Evolutionary conservation across 108 stramenopile species (phyloP).

Genomic region (Nitzschia sp.): DNA sequence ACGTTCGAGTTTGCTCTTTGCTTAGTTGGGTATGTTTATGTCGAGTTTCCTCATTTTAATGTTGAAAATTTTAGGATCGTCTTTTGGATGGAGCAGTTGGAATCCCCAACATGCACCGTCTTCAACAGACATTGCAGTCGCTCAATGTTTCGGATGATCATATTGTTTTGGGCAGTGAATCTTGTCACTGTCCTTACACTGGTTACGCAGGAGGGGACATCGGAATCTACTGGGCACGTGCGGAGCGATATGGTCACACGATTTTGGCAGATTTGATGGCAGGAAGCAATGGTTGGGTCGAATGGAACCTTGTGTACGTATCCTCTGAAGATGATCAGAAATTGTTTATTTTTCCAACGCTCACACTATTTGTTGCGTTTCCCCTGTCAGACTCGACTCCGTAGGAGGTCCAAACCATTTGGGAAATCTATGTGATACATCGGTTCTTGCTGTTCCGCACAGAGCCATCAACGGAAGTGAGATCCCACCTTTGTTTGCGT

Average conservation of each 20-base stretch:
- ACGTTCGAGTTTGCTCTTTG: neutral
- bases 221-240: constrained; percentile 72
- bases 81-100: constrained; percentile 89
- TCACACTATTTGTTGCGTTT: neutral
- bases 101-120: constrained; percentile 72
- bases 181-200: constrained; percentile 79
- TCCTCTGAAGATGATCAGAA: neutral
- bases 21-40: neutral
- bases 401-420: constrained; percentile 92
- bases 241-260: constrained; percentile 90
- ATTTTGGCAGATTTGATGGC: constrained; percentile 90
- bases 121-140: constrained; percentile 44
- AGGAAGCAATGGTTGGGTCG: constrained; percentile 88
- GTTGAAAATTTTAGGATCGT: constrained; percentile 47
- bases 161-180: constrained; percentile 66
- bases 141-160: constrained; percentile 47
- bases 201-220: constrained; percentile 82
- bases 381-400: constrained; percentile 49
- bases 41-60: neutral
- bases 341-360: neutral
- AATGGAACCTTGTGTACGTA: constrained; percentile 87
- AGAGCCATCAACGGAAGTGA: constrained; percentile 46
- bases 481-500: constrained; percentile 53
- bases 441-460: constrained; percentile 82
- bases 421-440: constrained; percentile 89